Evolutionary conservation across 805 yeast genomes (phyloP).

Genomic region (Torulaspora quercuum): DNA sequence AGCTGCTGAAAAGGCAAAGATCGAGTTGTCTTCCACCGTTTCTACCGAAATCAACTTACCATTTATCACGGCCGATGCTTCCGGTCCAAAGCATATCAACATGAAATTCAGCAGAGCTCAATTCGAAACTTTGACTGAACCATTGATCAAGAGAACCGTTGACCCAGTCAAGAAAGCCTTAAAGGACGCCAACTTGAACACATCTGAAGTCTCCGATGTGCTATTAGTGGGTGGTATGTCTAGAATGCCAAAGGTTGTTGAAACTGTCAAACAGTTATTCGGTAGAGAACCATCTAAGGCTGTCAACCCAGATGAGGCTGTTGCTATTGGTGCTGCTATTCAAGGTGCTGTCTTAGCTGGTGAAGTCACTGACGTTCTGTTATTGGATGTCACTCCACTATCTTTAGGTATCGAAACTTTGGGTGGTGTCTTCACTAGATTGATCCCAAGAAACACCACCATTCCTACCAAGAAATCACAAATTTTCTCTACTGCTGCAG

Average conservation of each 20-base stretch:
- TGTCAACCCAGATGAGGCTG: constrained; percentile 94
- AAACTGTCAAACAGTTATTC: constrained; percentile 66
- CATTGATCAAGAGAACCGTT: constrained; percentile 64
- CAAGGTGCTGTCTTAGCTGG: constrained; percentile 97
- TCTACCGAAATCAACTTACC: constrained; percentile 71
- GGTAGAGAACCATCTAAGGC: constrained; percentile 83
- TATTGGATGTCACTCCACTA: constrained; percentile 84
- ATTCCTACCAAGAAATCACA: constrained; percentile 96
- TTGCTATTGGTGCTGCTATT: constrained; percentile 94
- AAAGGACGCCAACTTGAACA: constrained; percentile 65
- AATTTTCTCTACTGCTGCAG: constrained; percentile 93
- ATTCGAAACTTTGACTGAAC: constrained; percentile 64
- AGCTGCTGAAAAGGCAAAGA: constrained; percentile 79
- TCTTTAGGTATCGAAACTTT: constrained; percentile 94
- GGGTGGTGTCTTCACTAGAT: constrained; percentile 95
- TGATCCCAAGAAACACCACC: constrained; percentile 87
- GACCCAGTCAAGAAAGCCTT: constrained; percentile 77
- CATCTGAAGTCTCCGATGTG: constrained; percentile 71
- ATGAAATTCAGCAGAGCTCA: constrained; percentile 66
- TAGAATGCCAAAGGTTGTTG: constrained; percentile 79
- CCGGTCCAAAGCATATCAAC: constrained; percentile 65
- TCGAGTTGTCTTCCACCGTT: constrained; percentile 68
- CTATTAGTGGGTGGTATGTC: constrained; percentile 87
- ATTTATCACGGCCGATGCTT: constrained; percentile 78
- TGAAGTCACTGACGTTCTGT: constrained; percentile 86